Evolutionary conservation across 345 rosid species (phyloP).

Genomic region (Tarenaya hassleriana): DNA sequence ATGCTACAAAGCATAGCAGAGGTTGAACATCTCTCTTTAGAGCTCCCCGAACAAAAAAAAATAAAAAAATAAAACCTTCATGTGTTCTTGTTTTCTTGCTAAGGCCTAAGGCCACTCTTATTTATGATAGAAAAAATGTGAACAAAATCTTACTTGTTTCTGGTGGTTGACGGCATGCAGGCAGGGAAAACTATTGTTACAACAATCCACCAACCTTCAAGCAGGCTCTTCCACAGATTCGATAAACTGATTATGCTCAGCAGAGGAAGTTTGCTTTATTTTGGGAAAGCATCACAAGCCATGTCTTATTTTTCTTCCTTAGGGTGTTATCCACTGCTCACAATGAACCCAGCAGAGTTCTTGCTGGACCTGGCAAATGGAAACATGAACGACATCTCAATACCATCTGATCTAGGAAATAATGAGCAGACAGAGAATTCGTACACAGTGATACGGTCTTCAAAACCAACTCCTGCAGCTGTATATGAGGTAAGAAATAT

Average conservation of each 20-base stretch:
- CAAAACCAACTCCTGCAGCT: slow-evolving; percentile 55
- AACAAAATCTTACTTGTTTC: slow-evolving; percentile 19
- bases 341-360: slow-evolving; percentile 97
- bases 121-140: slow-evolving; percentile 4
- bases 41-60: neutral
- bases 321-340: slow-evolving; percentile 73
- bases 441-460: slow-evolving; percentile 34
- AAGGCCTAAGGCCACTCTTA: neutral
- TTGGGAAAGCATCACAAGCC: slow-evolving; percentile 85
- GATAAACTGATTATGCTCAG: slow-evolving; percentile 84
- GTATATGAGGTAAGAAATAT: slow-evolving; percentile 59
- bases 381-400: slow-evolving; percentile 65
- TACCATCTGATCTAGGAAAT: slow-evolving; percentile 77
- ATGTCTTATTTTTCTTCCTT: slow-evolving; percentile 68
- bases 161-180: slow-evolving; percentile 40
- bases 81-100: neutral
- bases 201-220: slow-evolving; percentile 94
- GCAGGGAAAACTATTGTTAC: slow-evolving; percentile 84
- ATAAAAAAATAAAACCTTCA: too few relatives aligned
- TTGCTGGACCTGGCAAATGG: slow-evolving; percentile 93
- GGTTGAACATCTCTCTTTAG: slow-evolving; percentile 31
- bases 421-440: slow-evolving; percentile 45
- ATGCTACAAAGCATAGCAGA: slow-evolving; percentile 78
- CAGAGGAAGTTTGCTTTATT: slow-evolving; percentile 83
- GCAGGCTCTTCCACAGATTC: slow-evolving; percentile 87